Evolutionary conservation across 345 rosid species (phyloP).

Genomic region (Pistacia vera): DNA sequence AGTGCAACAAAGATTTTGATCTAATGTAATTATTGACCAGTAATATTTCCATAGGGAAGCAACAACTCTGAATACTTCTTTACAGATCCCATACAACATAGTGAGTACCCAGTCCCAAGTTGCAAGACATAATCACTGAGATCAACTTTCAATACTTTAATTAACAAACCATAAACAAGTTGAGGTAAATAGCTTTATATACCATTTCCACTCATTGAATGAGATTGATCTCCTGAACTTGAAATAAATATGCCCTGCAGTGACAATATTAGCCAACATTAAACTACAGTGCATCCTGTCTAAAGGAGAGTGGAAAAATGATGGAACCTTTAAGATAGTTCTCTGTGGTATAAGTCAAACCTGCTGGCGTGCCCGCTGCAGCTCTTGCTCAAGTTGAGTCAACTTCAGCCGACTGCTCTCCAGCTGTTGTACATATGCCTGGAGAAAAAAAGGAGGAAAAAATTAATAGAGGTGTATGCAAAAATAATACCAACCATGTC

Average conservation of each 20-base stretch:
- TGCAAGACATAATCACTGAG: background rate
- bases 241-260: slow-evolving; percentile 78
- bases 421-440: slow-evolving; percentile 96
- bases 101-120: background rate
- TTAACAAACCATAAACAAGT: background rate
- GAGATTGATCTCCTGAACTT: slow-evolving; percentile 86
- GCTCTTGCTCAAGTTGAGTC: slow-evolving; percentile 91
- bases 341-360: slow-evolving; percentile 29
- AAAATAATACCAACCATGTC: background rate
- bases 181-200: slow-evolving; percentile 13
- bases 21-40: background rate
- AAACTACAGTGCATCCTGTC: slow-evolving; percentile 3
- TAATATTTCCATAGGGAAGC: background rate
- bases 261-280: slow-evolving; percentile 9
- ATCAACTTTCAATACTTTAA: slow-evolving; percentile 1
- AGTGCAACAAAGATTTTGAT: slow-evolving; percentile 5
- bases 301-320: slow-evolving; percentile 11
- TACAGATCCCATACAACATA: background rate
- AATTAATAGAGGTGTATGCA: background rate
- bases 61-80: slow-evolving; percentile 2
- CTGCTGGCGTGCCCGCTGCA: slow-evolving; percentile 96
- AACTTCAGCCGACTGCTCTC: slow-evolving; percentile 91
- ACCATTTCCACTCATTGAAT: slow-evolving; percentile 94
- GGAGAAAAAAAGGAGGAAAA: background rate
- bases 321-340: slow-evolving; percentile 42